Evolutionary conservation across 805 yeast genomes (phyloP).

Genomic region (Candida germanica): DNA sequence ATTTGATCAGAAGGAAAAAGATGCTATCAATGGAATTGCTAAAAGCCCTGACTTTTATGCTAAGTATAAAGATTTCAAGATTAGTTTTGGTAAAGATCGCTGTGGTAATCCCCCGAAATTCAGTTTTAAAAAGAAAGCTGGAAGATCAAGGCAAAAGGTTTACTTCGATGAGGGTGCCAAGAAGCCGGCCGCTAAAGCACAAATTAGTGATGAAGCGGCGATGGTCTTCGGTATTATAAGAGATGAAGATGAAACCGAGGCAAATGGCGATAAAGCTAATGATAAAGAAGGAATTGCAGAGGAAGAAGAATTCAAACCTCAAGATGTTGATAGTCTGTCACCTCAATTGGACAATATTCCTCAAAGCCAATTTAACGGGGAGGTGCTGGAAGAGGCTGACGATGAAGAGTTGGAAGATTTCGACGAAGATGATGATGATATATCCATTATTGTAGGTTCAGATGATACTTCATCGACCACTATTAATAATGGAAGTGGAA

Average conservation of each 20-base stretch:
- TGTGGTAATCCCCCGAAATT: conserved; percentile 73
- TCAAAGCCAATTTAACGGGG: background rate
- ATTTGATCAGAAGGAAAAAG: conserved; percentile 37
- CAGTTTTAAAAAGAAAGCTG: conserved; percentile 40
- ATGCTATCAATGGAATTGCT: conserved; percentile 37
- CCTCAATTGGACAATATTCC: background rate
- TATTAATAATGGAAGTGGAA: conserved; percentile 14
- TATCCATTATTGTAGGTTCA: conserved; percentile 36
- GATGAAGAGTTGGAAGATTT: conserved; percentile 21
- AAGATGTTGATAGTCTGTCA: background rate
- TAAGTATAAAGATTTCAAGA: conserved; percentile 52
- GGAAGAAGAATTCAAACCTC: background rate
- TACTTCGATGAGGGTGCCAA: conserved; percentile 22
- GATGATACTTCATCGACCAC: conserved; percentile 26
- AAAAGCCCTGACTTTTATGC: conserved; percentile 28
- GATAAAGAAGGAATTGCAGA: background rate
- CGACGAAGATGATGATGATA: conserved; percentile 35
- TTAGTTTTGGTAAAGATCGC: conserved; percentile 74
- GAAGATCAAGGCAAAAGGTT: conserved; percentile 24
- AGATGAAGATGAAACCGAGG: conserved; percentile 4
- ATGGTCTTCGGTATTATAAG: conserved; percentile 42
- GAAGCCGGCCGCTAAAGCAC: conserved; percentile 15
- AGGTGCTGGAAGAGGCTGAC: conserved; percentile 6
- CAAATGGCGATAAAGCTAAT: background rate
- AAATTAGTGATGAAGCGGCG: conserved; percentile 39